Conservation (phyloP, 202 grass and related monocot genomes). For the Bolboschoenoplectus hybrid region DNA sequence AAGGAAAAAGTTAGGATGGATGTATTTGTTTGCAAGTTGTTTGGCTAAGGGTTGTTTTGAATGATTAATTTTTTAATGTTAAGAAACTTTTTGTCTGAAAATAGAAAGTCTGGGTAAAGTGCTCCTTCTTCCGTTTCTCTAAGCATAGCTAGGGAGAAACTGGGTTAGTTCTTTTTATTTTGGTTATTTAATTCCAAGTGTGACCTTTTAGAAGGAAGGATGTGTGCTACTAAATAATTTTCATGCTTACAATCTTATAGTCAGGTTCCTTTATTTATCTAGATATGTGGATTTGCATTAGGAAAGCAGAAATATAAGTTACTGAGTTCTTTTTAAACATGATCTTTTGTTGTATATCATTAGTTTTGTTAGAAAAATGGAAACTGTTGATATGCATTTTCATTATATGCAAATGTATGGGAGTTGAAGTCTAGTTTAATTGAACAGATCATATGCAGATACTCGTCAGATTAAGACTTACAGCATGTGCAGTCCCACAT, state of each 20-base stretch:
- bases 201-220: constrained; percentile 6
- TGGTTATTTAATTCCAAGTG: neutral
- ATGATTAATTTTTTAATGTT: constrained; percentile 32
- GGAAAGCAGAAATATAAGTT: neutral
- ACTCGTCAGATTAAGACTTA: neutral
- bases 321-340: neutral
- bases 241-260: constrained; percentile 15
- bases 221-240: neutral
- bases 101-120: constrained; percentile 23
- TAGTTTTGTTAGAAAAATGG: neutral
- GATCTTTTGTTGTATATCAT: neutral
- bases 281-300: neutral
- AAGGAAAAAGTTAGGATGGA: constrained; percentile 26
- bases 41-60: constrained; percentile 32
- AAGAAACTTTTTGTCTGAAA: neutral
- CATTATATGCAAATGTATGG: neutral
- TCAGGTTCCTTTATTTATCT: constrained; percentile 14
- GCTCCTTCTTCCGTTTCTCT: neutral
- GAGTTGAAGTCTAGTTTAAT: constrained; percentile 8
- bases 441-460: neutral
- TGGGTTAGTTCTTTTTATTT: constrained; percentile 25
- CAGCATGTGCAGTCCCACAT: constrained; percentile 18
- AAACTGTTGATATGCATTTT: neutral
- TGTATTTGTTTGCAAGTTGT: constrained; percentile 18
- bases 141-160: constrained; percentile 24